phyloP scores from a whole-genome alignment of 2,329 filamentous ascomycete genomes.

The Hymenoscyphus salicellus region DNA sequence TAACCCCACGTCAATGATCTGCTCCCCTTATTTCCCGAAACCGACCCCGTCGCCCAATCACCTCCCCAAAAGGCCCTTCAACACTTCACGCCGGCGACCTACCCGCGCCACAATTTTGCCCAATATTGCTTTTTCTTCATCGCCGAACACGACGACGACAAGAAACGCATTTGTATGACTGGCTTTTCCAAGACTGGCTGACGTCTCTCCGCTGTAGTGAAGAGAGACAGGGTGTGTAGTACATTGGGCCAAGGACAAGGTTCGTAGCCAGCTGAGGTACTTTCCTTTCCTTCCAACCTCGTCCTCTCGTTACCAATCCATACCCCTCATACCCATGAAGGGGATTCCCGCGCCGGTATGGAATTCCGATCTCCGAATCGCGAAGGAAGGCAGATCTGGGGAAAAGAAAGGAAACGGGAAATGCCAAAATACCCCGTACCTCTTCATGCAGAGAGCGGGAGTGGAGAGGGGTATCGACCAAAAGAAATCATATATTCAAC shows the following conservation, averaged over 20 bases:
- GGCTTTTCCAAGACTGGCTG: not conserved
- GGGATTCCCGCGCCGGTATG: too few relatives aligned
- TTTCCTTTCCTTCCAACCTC: too few relatives aligned
- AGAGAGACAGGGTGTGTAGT: not conserved
- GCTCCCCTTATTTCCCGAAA: not conserved
- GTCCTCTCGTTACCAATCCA: too few relatives aligned
- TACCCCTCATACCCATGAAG: too few relatives aligned
- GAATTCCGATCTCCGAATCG: too few relatives aligned
- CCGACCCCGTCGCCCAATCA: not conserved
- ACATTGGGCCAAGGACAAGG: not conserved
- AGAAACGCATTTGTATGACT: slow-evolving; percentile 1
- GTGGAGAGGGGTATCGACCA: not conserved
- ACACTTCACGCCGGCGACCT: not conserved
- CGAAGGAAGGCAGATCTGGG: too few relatives aligned
- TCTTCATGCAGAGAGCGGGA: not conserved
- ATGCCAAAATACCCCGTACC: too few relatives aligned
- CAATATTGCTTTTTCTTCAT: not conserved
- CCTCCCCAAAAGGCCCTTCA: not conserved
- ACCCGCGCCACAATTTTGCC: not conserved
- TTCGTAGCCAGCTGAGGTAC: not conserved
- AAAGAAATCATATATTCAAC: not conserved
- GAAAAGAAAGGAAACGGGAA: too few relatives aligned
- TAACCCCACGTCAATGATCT: not conserved
- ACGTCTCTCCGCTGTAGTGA: not conserved
- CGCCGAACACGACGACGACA: not conserved